phyloP scores from a whole-genome alignment of 495 filamentous ascomycete genomes.

The Daldinia bambusicola region DNA sequence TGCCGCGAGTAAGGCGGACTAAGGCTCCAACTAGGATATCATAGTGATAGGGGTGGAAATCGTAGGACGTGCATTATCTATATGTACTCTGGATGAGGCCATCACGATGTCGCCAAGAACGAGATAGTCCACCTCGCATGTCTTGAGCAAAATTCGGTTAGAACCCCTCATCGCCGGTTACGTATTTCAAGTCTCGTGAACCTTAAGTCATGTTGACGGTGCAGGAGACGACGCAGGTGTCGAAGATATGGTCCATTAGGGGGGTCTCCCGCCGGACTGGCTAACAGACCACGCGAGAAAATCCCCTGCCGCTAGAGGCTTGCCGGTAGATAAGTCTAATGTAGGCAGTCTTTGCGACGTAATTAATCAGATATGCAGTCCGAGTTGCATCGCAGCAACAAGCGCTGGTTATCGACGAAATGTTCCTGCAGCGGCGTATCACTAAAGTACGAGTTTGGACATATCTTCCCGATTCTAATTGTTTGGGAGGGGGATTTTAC shows the following conservation, averaged over 20 bases:
- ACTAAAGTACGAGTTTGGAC: slow-evolving; percentile 36
- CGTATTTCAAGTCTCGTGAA: slow-evolving; percentile 22
- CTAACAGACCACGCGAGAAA: slow-evolving; percentile 36
- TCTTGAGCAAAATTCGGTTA: background rate
- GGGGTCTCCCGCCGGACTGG: slow-evolving; percentile 5
- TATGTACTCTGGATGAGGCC: slow-evolving; percentile 28
- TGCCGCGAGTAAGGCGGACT: background rate
- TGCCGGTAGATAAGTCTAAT: slow-evolving; percentile 4
- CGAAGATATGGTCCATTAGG: slow-evolving; percentile 21
- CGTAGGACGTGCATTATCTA: slow-evolving; percentile 17
- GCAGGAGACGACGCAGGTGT: background rate
- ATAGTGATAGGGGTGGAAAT: slow-evolving; percentile 5
- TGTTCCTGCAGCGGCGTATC: slow-evolving; percentile 38
- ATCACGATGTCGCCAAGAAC: slow-evolving; percentile 34
- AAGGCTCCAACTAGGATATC: background rate
- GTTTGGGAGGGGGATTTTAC: slow-evolving; percentile 15
- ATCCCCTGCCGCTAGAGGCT: slow-evolving; percentile 24
- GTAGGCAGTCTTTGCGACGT: slow-evolving; percentile 6
- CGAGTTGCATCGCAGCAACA: slow-evolving; percentile 23
- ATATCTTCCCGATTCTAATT: background rate
- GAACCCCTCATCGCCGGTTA: slow-evolving; percentile 24
- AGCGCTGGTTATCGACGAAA: slow-evolving; percentile 18
- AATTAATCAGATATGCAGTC: slow-evolving; percentile 10
- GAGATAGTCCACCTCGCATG: slow-evolving; percentile 31
- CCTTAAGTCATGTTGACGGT: background rate